A percentile compares a stretch with the other conserved stretches of the same genome.
phyloP scores from a whole-genome alignment of 2,329 filamentous ascomycete species.

The Hypoxylon rubiginosum region DNA sequence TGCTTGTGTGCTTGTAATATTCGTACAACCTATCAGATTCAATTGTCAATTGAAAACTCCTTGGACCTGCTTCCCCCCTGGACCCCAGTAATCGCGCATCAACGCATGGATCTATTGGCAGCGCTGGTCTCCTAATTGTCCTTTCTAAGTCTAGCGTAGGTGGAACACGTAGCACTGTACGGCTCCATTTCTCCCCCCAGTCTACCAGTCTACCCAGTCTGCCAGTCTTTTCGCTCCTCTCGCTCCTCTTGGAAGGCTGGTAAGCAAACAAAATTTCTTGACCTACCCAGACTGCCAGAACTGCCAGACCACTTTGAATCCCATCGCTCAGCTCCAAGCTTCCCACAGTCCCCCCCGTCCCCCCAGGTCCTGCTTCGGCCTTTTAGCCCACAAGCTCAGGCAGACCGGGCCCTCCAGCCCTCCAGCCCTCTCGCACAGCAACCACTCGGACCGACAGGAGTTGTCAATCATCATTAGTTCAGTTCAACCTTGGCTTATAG shows the following conservation, averaged over 20 bases:
- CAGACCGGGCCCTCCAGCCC: slow-evolving; percentile 38
- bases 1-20: slow-evolving; percentile 3
- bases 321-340: slow-evolving; percentile 15
- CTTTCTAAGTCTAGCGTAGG: slow-evolving; percentile 27
- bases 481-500: slow-evolving; percentile 23
- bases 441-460: slow-evolving; percentile 30
- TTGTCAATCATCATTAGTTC: slow-evolving; percentile 38
- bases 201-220: not conserved
- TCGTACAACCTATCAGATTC: slow-evolving; percentile 18
- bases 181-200: not conserved
- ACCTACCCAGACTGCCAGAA: slow-evolving; percentile 34
- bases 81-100: slow-evolving; percentile 32
- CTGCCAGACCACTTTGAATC: slow-evolving; percentile 25
- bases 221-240: slow-evolving; percentile 7
- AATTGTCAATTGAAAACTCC: not conserved
- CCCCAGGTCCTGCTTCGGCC: not conserved
- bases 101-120: slow-evolving; percentile 29
- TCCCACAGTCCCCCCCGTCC: slow-evolving; percentile 4
- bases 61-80: not conserved
- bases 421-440: slow-evolving; percentile 35
- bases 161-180: slow-evolving; percentile 31
- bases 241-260: slow-evolving; percentile 1
- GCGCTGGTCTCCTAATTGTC: slow-evolving; percentile 28
- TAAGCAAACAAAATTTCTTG: slow-evolving; percentile 38
- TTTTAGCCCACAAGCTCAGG: slow-evolving; percentile 16